These are phyloP conservation scores for Quillaja saponaria DNA, from an alignment of 306 rosid genomes.

Conservation along the genomic window DNA sequence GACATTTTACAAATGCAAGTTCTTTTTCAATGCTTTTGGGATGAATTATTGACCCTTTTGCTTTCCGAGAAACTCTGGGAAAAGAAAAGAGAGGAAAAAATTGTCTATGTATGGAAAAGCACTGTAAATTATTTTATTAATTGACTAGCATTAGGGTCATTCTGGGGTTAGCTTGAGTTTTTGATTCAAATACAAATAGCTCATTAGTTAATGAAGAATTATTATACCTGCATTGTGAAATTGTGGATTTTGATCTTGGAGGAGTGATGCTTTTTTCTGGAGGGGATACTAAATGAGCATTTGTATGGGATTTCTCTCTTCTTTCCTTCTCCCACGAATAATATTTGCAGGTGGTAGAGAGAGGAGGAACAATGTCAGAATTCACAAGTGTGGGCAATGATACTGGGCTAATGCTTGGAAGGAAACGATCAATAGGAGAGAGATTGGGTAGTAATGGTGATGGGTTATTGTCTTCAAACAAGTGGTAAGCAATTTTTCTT, in stretches of 20 bases:
- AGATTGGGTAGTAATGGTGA: slow-evolving; percentile 34
- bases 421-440: slow-evolving; percentile 39
- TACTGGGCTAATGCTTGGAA: slow-evolving; percentile 33
- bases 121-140: neutral
- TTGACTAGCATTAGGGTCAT: neutral
- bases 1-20: neutral
- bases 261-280: neutral
- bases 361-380: slow-evolving; percentile 41
- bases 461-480: slow-evolving; percentile 33
- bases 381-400: slow-evolving; percentile 14
- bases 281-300: neutral
- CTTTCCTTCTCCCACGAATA: no score
- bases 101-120: neutral
- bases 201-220: no score
- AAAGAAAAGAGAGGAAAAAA: neutral
- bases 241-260: neutral
- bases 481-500: slow-evolving; percentile 34
- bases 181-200: no score
- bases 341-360: slow-evolving; percentile 52
- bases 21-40: neutral
- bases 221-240: neutral
- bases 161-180: neutral
- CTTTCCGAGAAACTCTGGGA: neutral
- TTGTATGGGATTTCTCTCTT: neutral
- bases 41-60: neutral